Base-by-base conservation (phyloP, 2,329 filamentous ascomycete species). In the Sporothrix sp. region DNA sequence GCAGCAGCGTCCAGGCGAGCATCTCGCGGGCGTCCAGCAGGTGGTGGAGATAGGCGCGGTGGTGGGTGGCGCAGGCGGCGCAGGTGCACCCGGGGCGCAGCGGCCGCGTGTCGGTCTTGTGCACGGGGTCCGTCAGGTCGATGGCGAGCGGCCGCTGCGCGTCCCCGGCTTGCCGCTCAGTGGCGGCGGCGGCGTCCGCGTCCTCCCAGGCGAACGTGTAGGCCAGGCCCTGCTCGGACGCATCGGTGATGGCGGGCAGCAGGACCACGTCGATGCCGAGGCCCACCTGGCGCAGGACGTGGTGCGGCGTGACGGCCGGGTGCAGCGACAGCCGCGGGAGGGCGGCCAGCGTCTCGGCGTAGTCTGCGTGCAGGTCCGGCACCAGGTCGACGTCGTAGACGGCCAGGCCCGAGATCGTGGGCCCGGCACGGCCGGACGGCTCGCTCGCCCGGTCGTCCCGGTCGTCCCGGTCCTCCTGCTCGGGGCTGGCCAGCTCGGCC, bases 1-100 rank as follows among this genome's bases (percentile, higher is more conserved):
- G 91, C 7, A 98, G 73, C 7, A 98, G 74, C 0, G 84, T 86
- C 93, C 93, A 98, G 21, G 85, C 91, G 4, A 96, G 79, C 93
- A 98, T 97, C 67, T 98, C 93, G 62, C 90, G 94, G 1, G 93
- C 89, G 42, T 80, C 75, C 6, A 98, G 78, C 1, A 97, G 75
- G 65, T 98, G 93, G 57, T 89, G 84, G 32, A 98, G 62, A 66
- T 87, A 98, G 0, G 93, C 91, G 45, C 84, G 74, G 66, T 95
- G 88, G 65, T 97, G 91, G 16, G 77, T 78, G 2, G 73, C 79
- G 71, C 93, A 98, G 20, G 88, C 73, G 65, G 95, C 91, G 72
- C 93, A 98, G 46, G 68, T 59, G 65, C 93, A 98, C 14, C 66
- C 74, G 6, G 73, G 59, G 1, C 67, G 62, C 3, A 96, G 69